Evolutionary conservation across 805 yeast genomes (phyloP), one percentile per base, ranked within the genome.

Genomic region (Vanderwaltozyma polyspora): DNA sequence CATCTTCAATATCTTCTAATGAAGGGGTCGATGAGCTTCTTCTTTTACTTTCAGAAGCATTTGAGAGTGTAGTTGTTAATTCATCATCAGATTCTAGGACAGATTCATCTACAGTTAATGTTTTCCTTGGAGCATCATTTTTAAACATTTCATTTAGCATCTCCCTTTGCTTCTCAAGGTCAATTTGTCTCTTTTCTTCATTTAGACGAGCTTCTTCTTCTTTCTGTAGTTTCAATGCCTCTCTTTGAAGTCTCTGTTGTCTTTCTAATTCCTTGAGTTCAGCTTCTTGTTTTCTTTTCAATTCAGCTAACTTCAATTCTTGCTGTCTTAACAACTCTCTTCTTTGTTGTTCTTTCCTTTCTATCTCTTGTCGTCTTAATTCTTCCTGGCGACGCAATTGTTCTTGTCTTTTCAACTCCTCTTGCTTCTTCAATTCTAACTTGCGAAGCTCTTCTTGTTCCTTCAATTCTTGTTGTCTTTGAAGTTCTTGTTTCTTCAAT

Each of bases 1-100:
- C 62, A 35, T 58, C 63, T 25, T 55, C 59, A 4, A 58, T 51
- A 13, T 57, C 60, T 34, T 55, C 62, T 11, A 58, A 38, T 2
- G 46, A 36, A 9, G 51, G 49, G 6, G 55, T 48, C 9, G 43
- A 38, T 14, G 23, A 13, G 15, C 34, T 27, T 18, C 33, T 34
- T 33, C 22, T 32, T 28, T 19, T 15, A 9, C 9, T 13, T 19
- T 19, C n/a, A 12, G 17, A 10, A 7, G 16, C 19, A 9, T 17
- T 12, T 5, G 21, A 19, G 12, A 15, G 13, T n/a, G 13, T 16
- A 14, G 17, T 11, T 8, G 31, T 13, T 9, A 9, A 13, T 7
- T 25, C 29, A 8, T 28, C 29, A 4, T 33, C 34, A 4, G n/a
- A n/a, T n/a, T n/a, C n/a, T n/a, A n/a, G n/a, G n/a, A n/a, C n/a